phyloP scores from a whole-genome alignment of 306 rosid species.

The Comarum palustre region DNA sequence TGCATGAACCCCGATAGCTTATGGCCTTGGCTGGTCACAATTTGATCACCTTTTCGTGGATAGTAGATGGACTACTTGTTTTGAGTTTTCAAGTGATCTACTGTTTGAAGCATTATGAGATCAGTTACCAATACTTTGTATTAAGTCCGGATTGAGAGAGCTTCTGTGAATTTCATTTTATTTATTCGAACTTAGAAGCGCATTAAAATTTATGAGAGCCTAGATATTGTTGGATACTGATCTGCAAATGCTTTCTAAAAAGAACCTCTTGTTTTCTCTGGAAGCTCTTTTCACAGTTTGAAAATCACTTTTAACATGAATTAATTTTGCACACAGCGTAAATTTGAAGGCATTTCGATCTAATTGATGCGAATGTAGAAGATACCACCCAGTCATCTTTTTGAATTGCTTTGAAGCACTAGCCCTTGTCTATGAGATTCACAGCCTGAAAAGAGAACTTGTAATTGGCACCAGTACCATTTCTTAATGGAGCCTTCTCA shows the following conservation, averaged over 20 bases:
- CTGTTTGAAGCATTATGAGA: too few relatives aligned
- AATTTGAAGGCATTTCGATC: background rate
- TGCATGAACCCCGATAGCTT: background rate
- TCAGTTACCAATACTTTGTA: background rate
- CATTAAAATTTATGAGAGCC: background rate
- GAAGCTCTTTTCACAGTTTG: background rate
- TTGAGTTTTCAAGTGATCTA: background rate
- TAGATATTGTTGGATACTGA: background rate
- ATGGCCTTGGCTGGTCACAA: background rate
- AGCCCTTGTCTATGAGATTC: background rate
- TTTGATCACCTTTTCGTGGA: background rate
- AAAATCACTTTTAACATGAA: background rate
- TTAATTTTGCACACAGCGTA: background rate
- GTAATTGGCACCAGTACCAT: background rate
- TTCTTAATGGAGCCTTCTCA: slow-evolving; percentile 4
- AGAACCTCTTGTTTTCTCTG: background rate
- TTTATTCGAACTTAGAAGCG: background rate
- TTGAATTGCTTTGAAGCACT: background rate
- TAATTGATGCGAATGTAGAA: background rate
- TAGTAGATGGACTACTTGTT: background rate
- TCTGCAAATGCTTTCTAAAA: background rate
- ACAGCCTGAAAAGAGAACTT: background rate
- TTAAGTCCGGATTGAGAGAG: background rate
- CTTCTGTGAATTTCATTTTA: background rate
- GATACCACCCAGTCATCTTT: background rate